Evolutionary conservation across 805 yeast species (phyloP).

Genomic region (Maudiozyma barnettii): DNA sequence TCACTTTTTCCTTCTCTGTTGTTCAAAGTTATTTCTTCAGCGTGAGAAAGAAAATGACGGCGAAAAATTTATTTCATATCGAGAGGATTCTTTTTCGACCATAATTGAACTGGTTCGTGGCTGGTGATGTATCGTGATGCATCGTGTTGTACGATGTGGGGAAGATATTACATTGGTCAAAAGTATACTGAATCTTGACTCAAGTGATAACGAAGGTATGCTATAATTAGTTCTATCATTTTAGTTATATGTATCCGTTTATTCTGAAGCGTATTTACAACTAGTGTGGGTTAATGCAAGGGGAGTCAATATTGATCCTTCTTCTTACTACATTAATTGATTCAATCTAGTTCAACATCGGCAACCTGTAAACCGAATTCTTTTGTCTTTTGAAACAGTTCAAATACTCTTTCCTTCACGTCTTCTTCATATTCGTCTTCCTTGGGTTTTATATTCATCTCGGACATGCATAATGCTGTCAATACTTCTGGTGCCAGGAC

Average conservation of each 20-base stretch:
- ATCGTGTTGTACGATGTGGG: background rate
- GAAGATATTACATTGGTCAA: no score
- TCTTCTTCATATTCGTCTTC: conserved; percentile 1
- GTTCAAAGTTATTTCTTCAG: no score
- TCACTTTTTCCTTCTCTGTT: no score
- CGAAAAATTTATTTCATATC: background rate
- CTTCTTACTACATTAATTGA: background rate
- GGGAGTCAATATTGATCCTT: background rate
- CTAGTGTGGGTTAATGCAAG: no score
- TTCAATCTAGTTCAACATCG: conserved; percentile 8
- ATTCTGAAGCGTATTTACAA: no score
- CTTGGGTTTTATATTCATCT: conserved; percentile 25
- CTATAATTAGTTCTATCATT: no score
- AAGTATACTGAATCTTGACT: no score
- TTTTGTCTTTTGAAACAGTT: conserved; percentile 36
- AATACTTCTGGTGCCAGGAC: conserved; percentile 58
- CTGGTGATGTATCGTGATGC: background rate
- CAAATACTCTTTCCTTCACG: conserved; percentile 37
- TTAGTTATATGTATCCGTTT: no score
- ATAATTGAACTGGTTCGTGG: background rate
- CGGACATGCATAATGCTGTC: conserved; percentile 40
- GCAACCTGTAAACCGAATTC: conserved; percentile 37
- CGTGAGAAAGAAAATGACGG: background rate
- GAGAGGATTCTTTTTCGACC: background rate
- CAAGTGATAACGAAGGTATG: no score